A percentile compares a stretch with the other conserved stretches of the same genome.
phyloP scores from a whole-genome alignment of 2,329 filamentous ascomycete species.

The Domatiomyces globalis region DNA sequence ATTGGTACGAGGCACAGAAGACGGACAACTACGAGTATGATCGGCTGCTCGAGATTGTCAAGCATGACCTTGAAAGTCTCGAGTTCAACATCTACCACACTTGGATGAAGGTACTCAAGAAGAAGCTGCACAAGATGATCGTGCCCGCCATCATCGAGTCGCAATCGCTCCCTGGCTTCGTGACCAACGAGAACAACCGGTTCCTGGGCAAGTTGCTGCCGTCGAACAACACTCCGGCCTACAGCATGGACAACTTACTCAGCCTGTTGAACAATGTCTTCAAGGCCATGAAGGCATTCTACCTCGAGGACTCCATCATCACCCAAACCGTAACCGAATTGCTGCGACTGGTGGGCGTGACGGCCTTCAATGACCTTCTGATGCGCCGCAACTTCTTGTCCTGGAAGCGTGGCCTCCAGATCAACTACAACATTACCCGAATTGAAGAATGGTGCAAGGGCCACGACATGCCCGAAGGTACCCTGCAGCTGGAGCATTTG shows the following conservation, averaged over 20 bases:
- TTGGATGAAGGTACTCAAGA: constrained; percentile 99
- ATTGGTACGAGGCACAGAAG: constrained; percentile 99
- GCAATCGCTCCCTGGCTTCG: constrained; percentile 92
- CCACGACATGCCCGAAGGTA: constrained; percentile 98
- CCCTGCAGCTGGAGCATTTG: constrained; percentile 88
- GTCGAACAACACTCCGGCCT: constrained; percentile 80
- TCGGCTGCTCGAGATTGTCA: constrained; percentile 91
- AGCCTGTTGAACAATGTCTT: constrained; percentile 93
- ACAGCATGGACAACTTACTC: constrained; percentile 97
- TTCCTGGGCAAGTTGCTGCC: constrained; percentile 95
- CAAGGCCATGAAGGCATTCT: constrained; percentile 98
- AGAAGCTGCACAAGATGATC: constrained; percentile 99
- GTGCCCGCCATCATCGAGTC: constrained; percentile 98
- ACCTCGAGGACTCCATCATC: constrained; percentile 90
- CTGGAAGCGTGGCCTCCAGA: constrained; percentile 97
- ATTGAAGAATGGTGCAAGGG: constrained; percentile 99
- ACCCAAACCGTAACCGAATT: constrained; percentile 92
- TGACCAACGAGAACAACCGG: constrained; percentile 95
- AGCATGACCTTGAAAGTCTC: constrained; percentile 93
- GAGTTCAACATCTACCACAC: constrained; percentile 99
- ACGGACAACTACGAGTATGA: constrained; percentile 99
- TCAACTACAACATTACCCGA: constrained; percentile 99
- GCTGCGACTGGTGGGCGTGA: constrained; percentile 83
- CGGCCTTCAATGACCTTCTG: constrained; percentile 92
- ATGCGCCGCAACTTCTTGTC: constrained; percentile 98